Base-by-base conservation (phyloP, 2,329 filamentous ascomycete genomes). In the Fusarium fujikuroi region DNA sequence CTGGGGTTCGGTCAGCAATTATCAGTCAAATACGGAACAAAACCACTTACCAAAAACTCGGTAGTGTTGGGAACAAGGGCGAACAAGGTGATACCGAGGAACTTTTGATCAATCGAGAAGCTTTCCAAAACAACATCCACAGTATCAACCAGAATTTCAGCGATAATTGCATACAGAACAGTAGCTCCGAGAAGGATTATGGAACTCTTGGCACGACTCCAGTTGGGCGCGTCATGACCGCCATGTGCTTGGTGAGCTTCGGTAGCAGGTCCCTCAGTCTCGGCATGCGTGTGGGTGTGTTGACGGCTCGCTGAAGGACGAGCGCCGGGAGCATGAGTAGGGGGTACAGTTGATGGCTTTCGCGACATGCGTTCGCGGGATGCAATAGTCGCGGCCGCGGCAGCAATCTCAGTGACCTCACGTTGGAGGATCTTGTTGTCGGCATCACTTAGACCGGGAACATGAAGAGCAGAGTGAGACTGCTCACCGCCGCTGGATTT, bases 211-310 rank as follows among this genome's bases (percentile, higher is more conserved):
- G 88, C 89, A 69, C 95, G 92, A 77, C 95, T 94, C 96, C 96
- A 99, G 81, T 99, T 99, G 9, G 96, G 96, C n/a, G 96, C 96
- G 82, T 99, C 96, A 78, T 99, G 97, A 2, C 95, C 95, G 50
- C 93, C 93, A 59, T 88, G 87, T 19, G 83, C 78, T 46, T 76
- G 79, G 43, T 79, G 79, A n/a, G 75, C 77, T 44, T 83, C 83
- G 1, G 79, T 81, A 12, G 79, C 78, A 39, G 78, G 78, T 5
- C 75, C 77, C n/a, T 77, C 80, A 2, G 77, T 77, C 52, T 77
- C 78, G 37, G 67, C 61, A 39, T 69, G 63, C 12, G 66, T 68
- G 32, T 69, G 63, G 18, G 66, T 70, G 30, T 68, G 49, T 30
- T 69, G 70, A 86, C 89, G 76, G 67, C 70, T 78, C 30, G 73